Conservation (phyloP, 805 yeast genomes). For the Tetrapisispora taiwanensis region DNA sequence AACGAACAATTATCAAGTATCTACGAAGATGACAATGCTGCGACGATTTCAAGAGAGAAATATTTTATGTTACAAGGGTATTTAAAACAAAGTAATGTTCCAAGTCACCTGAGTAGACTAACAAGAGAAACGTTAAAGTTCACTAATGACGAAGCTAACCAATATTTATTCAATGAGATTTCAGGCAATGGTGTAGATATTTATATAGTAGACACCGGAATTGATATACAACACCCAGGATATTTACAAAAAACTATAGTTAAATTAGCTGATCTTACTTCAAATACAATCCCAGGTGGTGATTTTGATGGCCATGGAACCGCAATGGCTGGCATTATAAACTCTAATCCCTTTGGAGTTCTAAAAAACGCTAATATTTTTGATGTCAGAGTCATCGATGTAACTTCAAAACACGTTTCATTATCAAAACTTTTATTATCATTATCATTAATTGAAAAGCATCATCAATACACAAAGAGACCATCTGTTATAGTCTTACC, state of each 20-base stretch:
- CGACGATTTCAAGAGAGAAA: slow-evolving; percentile 31
- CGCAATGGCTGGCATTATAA: slow-evolving; percentile 84
- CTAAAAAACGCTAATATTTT: slow-evolving; percentile 58
- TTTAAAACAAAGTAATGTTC: slow-evolving; percentile 38
- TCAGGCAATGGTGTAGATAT: slow-evolving; percentile 57
- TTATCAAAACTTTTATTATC: slow-evolving; percentile 56
- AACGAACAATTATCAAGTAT: slow-evolving; percentile 23
- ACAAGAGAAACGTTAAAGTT: slow-evolving; percentile 35
- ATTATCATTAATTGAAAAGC: slow-evolving; percentile 57
- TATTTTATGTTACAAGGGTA: slow-evolving; percentile 28
- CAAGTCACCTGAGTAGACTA: slow-evolving; percentile 57
- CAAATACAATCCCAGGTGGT: slow-evolving; percentile 37
- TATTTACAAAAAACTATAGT: slow-evolving; percentile 47
- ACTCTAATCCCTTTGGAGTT: slow-evolving; percentile 71
- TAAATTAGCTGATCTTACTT: slow-evolving; percentile 38
- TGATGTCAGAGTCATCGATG: slow-evolving; percentile 67
- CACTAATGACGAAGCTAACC: slow-evolving; percentile 20
- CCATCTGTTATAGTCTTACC: slow-evolving; percentile 39
- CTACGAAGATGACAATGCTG: slow-evolving; percentile 29
- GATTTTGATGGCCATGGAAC: slow-evolving; percentile 85
- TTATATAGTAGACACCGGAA: slow-evolving; percentile 80
- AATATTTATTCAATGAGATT: slow-evolving; percentile 40
- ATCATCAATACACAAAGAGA: slow-evolving; percentile 31
- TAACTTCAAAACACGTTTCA: slow-evolving; percentile 54
- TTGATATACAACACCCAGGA: slow-evolving; percentile 49